phyloP scores from a whole-genome alignment of 805 yeast species.

The Saccharomyces kudriavzevii region DNA sequence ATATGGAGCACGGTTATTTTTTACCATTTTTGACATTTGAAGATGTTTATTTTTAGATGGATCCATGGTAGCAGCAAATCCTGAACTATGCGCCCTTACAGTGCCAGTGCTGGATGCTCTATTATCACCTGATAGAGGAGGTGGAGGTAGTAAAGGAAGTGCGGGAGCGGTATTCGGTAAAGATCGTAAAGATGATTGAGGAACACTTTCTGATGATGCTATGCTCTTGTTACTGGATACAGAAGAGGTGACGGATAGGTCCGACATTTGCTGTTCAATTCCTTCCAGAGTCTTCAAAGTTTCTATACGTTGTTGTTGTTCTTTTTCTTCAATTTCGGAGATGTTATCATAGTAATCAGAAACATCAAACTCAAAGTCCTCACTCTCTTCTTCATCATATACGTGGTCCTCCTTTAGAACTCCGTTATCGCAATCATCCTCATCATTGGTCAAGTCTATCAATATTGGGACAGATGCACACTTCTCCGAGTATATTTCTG shows the following conservation, averaged over 20 bases:
- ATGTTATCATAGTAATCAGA: conserved; percentile 5
- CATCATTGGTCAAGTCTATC: conserved; percentile 14
- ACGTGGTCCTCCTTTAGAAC: background rate
- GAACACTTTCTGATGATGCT: background rate
- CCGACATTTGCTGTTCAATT: conserved; percentile 3
- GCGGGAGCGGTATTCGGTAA: background rate
- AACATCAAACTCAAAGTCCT: conserved; percentile 5
- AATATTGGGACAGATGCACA: background rate
- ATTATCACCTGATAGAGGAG: background rate
- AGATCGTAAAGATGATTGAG: background rate
- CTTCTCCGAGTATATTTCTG: background rate
- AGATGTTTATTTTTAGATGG: background rate
- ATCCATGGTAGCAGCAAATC: conserved; percentile 4
- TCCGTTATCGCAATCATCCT: conserved; percentile 4
- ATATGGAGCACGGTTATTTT: background rate
- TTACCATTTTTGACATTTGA: background rate
- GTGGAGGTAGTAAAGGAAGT: background rate
- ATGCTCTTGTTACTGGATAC: background rate
- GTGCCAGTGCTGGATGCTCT: background rate
- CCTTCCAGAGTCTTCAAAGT: background rate
- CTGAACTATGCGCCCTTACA: conserved; percentile 6
- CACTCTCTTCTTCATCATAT: background rate
- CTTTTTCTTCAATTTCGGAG: background rate
- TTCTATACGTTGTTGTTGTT: background rate
- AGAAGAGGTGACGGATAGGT: conserved; percentile 1